Evolutionary conservation across 2,329 filamentous ascomycete species (phyloP).

Genomic region (Plenodomus tracheiphilus): DNA sequence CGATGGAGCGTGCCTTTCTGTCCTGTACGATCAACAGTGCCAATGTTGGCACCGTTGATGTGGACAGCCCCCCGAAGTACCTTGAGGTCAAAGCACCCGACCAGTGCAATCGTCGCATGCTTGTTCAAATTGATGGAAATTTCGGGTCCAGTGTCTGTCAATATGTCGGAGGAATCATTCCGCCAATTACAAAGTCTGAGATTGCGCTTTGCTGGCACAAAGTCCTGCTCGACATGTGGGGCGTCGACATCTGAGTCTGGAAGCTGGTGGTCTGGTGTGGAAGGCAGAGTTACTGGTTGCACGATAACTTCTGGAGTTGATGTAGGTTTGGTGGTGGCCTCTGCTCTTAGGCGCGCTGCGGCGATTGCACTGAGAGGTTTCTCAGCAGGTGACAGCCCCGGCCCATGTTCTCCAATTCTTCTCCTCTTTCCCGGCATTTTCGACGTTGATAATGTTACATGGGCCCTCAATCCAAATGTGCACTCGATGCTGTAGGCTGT

Average conservation of each 20-base stretch:
- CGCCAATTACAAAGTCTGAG: slow-evolving; percentile 40
- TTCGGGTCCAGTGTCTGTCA: slow-evolving; percentile 27
- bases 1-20: slow-evolving; percentile 42
- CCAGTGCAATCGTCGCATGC: slow-evolving; percentile 41
- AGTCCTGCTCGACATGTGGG: slow-evolving; percentile 20
- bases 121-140: slow-evolving; percentile 34
- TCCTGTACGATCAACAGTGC: slow-evolving; percentile 41
- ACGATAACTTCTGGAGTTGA: slow-evolving; percentile 12
- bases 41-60: slow-evolving; percentile 66
- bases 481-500: background rate
- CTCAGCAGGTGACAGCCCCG: slow-evolving; percentile 9
- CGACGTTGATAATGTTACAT: slow-evolving; percentile 1
- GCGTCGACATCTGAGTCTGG: slow-evolving; percentile 22
- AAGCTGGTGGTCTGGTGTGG: slow-evolving; percentile 17
- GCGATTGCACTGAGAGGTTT: slow-evolving; percentile 38
- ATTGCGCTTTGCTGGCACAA: slow-evolving; percentile 17
- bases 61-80: slow-evolving; percentile 66
- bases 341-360: slow-evolving; percentile 35
- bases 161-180: slow-evolving; percentile 21
- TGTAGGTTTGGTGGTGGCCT: slow-evolving; percentile 16
- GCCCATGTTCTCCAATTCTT: slow-evolving; percentile 16
- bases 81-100: slow-evolving; percentile 70
- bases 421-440: slow-evolving; percentile 40
- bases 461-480: background rate
- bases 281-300: slow-evolving; percentile 16